Evolutionary conservation across 2,329 filamentous ascomycete genomes (phyloP), one percentile per base, ranked within the genome.

Genomic region (Pseudogymnoascus sp.): DNA sequence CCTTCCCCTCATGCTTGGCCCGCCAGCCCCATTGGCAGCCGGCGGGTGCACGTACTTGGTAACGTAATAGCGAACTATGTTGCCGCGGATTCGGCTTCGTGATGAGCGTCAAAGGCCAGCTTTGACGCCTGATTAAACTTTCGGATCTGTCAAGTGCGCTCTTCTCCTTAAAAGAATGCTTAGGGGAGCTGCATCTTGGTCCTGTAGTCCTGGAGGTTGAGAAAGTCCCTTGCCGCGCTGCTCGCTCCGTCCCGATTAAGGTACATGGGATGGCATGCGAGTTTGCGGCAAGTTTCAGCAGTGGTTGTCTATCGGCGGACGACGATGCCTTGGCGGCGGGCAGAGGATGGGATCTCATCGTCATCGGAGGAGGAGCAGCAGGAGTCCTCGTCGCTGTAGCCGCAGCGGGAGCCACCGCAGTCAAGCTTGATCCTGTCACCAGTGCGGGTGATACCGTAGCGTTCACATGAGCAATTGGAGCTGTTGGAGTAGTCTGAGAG

Each of bases 381-480:
- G 62, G 80, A 83, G 66, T 81, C 84, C 65, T 89, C 85, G 71
- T 90, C 87, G 67, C 83, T 84, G 78, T 90, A 94, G 72, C 91
- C 90, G 78, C 93, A 97, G 75, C 91, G 88, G 66, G 86, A 81
- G 70, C 93, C 93, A 70, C 92, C 92, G 74, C 93, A 97, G 84
- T 97, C 92, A 76, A 97, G 86, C 84, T 93, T 94, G 83, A 97
- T 89, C 72, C 92, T 88, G 77, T 95, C 89, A 73, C 92, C 92
- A 76, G 88, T 87, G 78, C 92, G 90, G 68, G 92, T 97, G 81
- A 97, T 96, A 71, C 92, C 93, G 80, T 94, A 97, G 79, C 92
- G 90, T 77, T 97, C 91, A 79, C 93, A 97, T 68, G 88, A 92
- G 85, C 94, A 97, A 75, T 83, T 84, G 72, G 83, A 87, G 78